Percentiles rank a stretch among this genome's conserved stretches.
Evolutionary conservation across 2,329 filamentous ascomycete species (phyloP).

Genomic region (Penicillium corylophilum): DNA sequence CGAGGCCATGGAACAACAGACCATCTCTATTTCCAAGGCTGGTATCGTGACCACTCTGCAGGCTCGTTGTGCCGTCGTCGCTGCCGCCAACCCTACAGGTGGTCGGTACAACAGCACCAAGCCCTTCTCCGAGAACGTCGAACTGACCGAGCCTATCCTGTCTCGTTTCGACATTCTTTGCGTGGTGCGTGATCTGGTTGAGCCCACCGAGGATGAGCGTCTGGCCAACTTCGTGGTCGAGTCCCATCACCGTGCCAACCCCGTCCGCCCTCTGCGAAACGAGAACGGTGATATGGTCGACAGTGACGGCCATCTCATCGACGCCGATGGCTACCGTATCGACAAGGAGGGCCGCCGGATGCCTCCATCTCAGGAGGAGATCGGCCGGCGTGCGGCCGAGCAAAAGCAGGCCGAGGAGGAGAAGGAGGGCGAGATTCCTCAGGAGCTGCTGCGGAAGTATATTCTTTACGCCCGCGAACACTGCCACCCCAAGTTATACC

Average conservation of each 20-base stretch:
- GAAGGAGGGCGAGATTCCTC: slow-evolving; percentile 73
- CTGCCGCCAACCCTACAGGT: slow-evolving; percentile 92
- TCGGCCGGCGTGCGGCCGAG: slow-evolving; percentile 37
- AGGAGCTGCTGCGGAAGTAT: slow-evolving; percentile 90
- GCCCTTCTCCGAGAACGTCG: slow-evolving; percentile 93
- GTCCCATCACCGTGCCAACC: slow-evolving; percentile 88
- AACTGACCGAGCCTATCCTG: slow-evolving; percentile 93
- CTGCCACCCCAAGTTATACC: slow-evolving; percentile 87
- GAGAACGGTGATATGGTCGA: slow-evolving; percentile 46
- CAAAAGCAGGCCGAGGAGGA: slow-evolving; percentile 50
- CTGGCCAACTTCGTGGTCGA: slow-evolving; percentile 93
- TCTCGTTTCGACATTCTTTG: slow-evolving; percentile 98
- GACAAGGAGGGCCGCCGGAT: slow-evolving; percentile 45
- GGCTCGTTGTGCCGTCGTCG: slow-evolving; percentile 92
- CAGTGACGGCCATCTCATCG: slow-evolving; percentile 55
- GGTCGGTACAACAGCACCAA: slow-evolving; percentile 96
- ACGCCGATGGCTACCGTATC: slow-evolving; percentile 57
- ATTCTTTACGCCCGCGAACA: slow-evolving; percentile 92
- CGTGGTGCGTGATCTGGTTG: slow-evolving; percentile 92
- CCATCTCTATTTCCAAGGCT: slow-evolving; percentile 97
- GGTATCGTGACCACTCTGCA: slow-evolving; percentile 97
- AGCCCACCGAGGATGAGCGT: slow-evolving; percentile 87
- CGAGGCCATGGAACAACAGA: slow-evolving; percentile 99
- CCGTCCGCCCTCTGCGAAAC: slow-evolving; percentile 54
- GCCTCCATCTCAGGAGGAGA: slow-evolving; percentile 46